These are phyloP conservation scores for Alternaria sp. DNA, from an alignment of 2,329 filamentous ascomycete genomes.

Conservation along the genomic window DNA sequence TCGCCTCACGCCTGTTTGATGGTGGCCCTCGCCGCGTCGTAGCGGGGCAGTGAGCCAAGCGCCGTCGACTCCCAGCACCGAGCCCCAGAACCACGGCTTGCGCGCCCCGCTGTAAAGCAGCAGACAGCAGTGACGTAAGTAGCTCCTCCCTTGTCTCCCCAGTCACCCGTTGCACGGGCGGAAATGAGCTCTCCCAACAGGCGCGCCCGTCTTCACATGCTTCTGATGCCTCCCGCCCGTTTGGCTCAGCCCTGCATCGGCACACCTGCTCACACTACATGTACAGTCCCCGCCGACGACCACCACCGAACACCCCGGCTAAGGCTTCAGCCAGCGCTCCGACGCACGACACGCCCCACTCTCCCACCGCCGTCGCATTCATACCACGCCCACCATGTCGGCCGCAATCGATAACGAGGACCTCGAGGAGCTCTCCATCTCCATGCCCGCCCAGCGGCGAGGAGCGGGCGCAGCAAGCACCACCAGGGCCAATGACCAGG, in stretches of 20 bases:
- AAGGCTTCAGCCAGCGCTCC: slow-evolving; percentile 1
- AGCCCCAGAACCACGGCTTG: slow-evolving; percentile 14
- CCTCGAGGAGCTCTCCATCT: slow-evolving; percentile 69
- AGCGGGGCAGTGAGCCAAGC: slow-evolving; percentile 24
- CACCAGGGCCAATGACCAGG: slow-evolving; percentile 43
- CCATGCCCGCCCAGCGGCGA: slow-evolving; percentile 70
- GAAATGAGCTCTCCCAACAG: not conserved
- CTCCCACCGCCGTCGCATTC: not conserved
- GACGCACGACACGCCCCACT: not conserved
- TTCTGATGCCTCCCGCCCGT: not conserved
- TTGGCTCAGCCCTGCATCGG: slow-evolving; percentile 10
- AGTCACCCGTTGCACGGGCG: not conserved
- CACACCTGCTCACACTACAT: slow-evolving; percentile 11
- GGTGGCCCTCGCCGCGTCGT: slow-evolving; percentile 16
- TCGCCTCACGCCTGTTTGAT: slow-evolving; percentile 7
- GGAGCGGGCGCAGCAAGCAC: slow-evolving; percentile 33
- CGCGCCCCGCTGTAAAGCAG: slow-evolving; percentile 11
- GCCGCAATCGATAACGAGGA: slow-evolving; percentile 76
- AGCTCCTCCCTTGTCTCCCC: not conserved
- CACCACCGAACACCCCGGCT: slow-evolving; percentile 1
- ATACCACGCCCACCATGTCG: slow-evolving; percentile 38
- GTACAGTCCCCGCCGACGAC: slow-evolving; percentile 3
- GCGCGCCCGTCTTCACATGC: slow-evolving; percentile 6
- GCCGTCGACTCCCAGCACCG: slow-evolving; percentile 2
- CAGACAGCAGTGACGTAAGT: slow-evolving; percentile 15